Evolutionary conservation across 495 filamentous ascomycete species (phyloP), one percentile per base, ranked within the genome.

Genomic region (Sordaria brevicollis): DNA sequence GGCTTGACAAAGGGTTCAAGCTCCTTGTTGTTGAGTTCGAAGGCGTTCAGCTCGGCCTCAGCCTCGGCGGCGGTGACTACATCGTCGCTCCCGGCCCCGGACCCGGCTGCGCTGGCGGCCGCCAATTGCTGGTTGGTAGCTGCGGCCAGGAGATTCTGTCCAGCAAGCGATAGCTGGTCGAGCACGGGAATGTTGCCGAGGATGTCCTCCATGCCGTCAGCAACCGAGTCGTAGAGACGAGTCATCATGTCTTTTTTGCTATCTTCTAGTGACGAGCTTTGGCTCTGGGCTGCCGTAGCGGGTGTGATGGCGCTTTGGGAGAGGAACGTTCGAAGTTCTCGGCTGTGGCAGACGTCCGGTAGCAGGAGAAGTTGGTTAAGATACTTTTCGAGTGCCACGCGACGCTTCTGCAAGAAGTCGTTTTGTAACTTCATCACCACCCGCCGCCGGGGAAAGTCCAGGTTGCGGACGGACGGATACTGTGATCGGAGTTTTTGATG

Each of bases 201-300:
- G 66, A 98, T 93, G 73, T 99, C 95, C 80, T 99, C 96, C 93
- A 98, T 97, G 36, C 95, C 96, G 76, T 98, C 94, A 4, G 94
- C 88, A 62, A 99, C 93, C 3, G 93, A 97, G 78, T 94, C 94
- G 81, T 98, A 98, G 57, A 99, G 89, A 17, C 96, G 88, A 0
- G 92, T 92, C 57, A 99, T 94, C 72, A 98, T 92, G 76, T 98
- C 96, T 72, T 92, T 92, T 62, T 89, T 88, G 74, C 93, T 89
- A 66, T 85, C 85, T 41, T 84, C 81, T 49, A 77, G 81, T 69
- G 77, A 71, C 10, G 80, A 68, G 67, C 80, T 76, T 65, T 83
- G 82, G 41, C 80, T 79, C 39, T 83, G 85, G 71, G 11, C 35
- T 4, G 37, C 65, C 11, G 35, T n/a, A 1, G 49, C 49, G 21